Percentiles rank a stretch among this genome's conserved stretches.
Evolutionary conservation across 179 eudicot genomes (phyloP).

Genomic region (Sideroxylon spinosum): DNA sequence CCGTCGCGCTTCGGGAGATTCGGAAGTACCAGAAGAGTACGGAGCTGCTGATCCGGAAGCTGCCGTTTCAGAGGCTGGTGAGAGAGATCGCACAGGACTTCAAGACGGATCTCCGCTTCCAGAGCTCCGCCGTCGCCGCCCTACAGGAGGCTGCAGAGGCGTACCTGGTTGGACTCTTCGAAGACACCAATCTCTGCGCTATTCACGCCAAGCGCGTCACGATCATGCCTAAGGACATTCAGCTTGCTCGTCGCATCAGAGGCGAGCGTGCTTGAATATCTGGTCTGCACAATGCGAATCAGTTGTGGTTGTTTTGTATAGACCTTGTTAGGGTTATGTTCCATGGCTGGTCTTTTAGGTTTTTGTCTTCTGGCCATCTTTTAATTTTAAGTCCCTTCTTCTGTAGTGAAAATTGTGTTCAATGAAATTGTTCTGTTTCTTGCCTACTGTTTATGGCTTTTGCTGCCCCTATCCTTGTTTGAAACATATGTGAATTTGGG

Average conservation of each 20-base stretch:
- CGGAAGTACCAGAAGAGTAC: conserved; percentile 25
- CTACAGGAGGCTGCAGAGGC: conserved; percentile 29
- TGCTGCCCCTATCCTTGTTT: neutral
- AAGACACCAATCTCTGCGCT: conserved; percentile 24
- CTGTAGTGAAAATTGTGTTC: neutral
- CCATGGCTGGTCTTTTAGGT: neutral
- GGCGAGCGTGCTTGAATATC: conserved; percentile 16
- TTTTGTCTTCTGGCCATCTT: neutral
- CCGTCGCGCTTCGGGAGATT: conserved; percentile 24
- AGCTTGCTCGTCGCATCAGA: conserved; percentile 20
- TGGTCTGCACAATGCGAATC: neutral
- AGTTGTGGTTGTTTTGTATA: neutral
- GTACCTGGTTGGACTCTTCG: conserved; percentile 19
- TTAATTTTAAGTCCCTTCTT: neutral
- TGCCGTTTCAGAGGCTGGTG: conserved; percentile 27
- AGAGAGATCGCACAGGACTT: conserved; percentile 27
- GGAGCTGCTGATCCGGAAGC: conserved; percentile 27
- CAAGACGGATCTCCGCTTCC: conserved; percentile 26
- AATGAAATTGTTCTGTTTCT: neutral
- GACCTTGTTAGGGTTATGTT: neutral
- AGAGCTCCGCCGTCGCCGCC: conserved; percentile 24
- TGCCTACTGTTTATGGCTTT: neutral
- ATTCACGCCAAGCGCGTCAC: conserved; percentile 23
- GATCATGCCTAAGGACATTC: conserved; percentile 21
- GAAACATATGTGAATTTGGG: too few species aligned